Conservation (phyloP, 495 filamentous ascomycete species). For the Penicillium chermesinum region DNA sequence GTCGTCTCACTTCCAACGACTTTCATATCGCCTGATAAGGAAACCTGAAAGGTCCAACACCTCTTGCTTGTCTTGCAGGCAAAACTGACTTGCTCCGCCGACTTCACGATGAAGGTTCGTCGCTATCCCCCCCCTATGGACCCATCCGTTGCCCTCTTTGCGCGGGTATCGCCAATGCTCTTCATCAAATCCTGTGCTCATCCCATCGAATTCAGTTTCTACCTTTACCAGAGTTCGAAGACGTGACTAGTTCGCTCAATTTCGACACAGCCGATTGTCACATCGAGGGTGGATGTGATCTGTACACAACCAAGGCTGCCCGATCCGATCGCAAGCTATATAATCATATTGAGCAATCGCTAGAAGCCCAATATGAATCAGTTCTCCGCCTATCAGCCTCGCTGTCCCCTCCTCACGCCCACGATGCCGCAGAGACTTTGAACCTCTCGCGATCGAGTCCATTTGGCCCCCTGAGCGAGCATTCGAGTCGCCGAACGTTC, state of each 20-base stretch:
- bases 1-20: constrained; percentile 8
- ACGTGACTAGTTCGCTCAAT: constrained; percentile 82
- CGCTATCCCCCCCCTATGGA: not conserved
- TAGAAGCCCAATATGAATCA: constrained; percentile 85
- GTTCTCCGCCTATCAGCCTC: constrained; percentile 75
- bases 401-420: constrained; percentile 68
- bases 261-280: constrained; percentile 90
- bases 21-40: not conserved
- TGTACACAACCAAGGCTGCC: constrained; percentile 95
- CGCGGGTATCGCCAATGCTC: not conserved
- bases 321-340: constrained; percentile 94
- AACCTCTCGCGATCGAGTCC: constrained; percentile 81
- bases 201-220: constrained; percentile 61
- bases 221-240: constrained; percentile 81
- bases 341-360: constrained; percentile 82
- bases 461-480: constrained; percentile 82
- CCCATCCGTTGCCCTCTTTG: not conserved
- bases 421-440: constrained; percentile 49
- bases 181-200: not conserved
- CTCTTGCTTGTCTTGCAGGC: not conserved
- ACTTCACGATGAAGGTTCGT: constrained; percentile 4
- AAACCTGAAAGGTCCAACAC: not conserved
- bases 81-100: not conserved
- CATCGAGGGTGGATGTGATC: constrained; percentile 85
- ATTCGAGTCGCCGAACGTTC: constrained; percentile 83